phyloP scores from a whole-genome alignment of 2,329 filamentous ascomycete species.

The Aspergillus tamarii region DNA sequence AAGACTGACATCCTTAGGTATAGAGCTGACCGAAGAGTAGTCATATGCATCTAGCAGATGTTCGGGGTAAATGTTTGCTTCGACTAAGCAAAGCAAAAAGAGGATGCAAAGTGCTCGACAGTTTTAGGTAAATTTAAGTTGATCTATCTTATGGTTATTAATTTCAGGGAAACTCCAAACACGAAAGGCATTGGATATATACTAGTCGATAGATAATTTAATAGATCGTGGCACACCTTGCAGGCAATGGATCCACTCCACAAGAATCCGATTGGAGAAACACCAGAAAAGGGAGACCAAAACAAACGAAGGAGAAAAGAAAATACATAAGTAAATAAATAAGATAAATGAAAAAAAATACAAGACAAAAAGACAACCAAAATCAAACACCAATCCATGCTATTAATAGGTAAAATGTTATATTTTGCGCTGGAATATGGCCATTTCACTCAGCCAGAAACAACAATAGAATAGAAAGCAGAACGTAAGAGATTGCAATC shows the following conservation, averaged over 20 bases:
- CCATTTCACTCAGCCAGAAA: background rate
- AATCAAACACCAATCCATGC: background rate
- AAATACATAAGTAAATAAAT: background rate
- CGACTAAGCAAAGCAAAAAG: background rate
- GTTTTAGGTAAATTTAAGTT: background rate
- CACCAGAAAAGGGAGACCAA: background rate
- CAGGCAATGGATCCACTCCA: background rate
- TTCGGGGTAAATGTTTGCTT: background rate
- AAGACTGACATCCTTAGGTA: background rate
- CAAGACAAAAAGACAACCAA: no score
- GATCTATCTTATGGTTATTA: background rate
- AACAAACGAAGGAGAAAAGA: background rate
- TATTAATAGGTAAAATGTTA: background rate
- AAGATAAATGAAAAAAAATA: no score
- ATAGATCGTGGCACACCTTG: background rate
- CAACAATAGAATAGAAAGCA: background rate
- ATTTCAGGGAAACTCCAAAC: no score
- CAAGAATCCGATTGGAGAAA: background rate
- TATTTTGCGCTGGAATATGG: background rate
- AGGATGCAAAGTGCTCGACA: background rate
- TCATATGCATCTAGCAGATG: background rate
- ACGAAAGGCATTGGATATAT: background rate
- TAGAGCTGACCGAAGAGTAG: background rate
- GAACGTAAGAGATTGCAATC: background rate
- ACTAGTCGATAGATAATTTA: background rate